Base-by-base conservation (phyloP, 2,329 filamentous ascomycete genomes). In the Colletotrichum eleusines region DNA sequence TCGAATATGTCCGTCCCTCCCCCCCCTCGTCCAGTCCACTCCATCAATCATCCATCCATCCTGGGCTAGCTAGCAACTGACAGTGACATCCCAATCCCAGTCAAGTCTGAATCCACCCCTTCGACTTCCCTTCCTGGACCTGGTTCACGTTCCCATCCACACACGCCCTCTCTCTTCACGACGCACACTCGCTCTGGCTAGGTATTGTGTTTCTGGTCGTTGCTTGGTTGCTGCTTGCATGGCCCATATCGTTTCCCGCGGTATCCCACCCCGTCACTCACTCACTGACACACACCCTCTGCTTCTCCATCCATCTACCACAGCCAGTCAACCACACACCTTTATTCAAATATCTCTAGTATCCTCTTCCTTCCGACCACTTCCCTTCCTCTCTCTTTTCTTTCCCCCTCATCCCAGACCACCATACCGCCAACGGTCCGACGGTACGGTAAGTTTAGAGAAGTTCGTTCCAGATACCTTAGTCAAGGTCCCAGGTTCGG, bases 291-390 rank as follows among this genome's bases (percentile, higher is more conserved):
- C 48, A 62, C 60, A 50, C 63, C 59, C 46, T 51, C 64, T 51
- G 48, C 50, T 60, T 55, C 48, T 67, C 54, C 62, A 66, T 71
- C 57, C n/a, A n/a, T 59, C 57, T 54, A 51, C n/a, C n/a, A n/a
- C n/a, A n/a, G n/a, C n/a, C n/a, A n/a, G n/a, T n/a, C n/a, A n/a
- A n/a, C n/a, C 72, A 44, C 28, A 51, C 61, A 48, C 70, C 65
- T 75, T 73, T 79, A 82, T 83, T 82, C 76, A 83, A 82, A 83
- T 82, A 77, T 77, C 79, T 76, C 77, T 76, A 75, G 76, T 75
- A 74, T 76, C 74, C 73, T 73, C 69, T 55, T 64, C 54, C 48
- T 71, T 51, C 69, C 28, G 5, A 70, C 60, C 31, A 46, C 61
- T 69, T 70, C 66, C 61, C 42, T 72, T 55, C 66, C 66, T 42